Evolutionary conservation across 169 alveolate species (phyloP), one percentile per base, ranked within the genome.

Genomic region (Plasmodium coatneyi): DNA sequence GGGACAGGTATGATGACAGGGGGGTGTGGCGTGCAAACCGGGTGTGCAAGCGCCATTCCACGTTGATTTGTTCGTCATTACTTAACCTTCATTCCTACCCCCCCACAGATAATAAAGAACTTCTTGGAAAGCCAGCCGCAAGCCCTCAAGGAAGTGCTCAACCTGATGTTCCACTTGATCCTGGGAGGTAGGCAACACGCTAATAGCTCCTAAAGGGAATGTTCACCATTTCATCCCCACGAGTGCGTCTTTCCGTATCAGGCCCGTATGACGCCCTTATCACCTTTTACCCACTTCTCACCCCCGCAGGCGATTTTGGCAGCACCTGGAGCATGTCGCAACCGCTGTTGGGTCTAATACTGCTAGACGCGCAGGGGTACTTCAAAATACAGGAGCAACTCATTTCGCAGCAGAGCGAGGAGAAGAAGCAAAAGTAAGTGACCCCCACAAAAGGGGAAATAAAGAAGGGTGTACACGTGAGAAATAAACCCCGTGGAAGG

Each of bases 261-360:
- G 1, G 2, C 5, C 36, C n/a, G n/a, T n/a, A n/a, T n/a, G n/a
- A 25, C 36, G 14, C 36, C 76, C n/a, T 2, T 19, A 16, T 60
- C 14, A 3, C 0, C 14, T 56, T 56, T 56, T 30, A 16, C 5
- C 60, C 46, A 4, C 19, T 74, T 74, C 54, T 74, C 30, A n/a
- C 5, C n/a, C 34, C 12, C 19, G 71, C 43, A 89, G 98, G 98
- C 60, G 98, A 97, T 71, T 96, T 97, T 83, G 95, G 97, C 54
- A 92, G 97, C 72, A 96, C 99, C 52, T 98, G 99, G 99, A 95
- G 98, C 72, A 95, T 98, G 92, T 97, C 99, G 36, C 95, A 98
- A 36, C 98, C 99, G n/a, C 91, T 98, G 41, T 95, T 98, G 83
- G 99, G 98, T 3, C 90, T 98, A 93, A 97, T 98, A 46, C 92